phyloP scores from a whole-genome alignment of 257 asterid species.

The Galeopsis tetrahit region DNA sequence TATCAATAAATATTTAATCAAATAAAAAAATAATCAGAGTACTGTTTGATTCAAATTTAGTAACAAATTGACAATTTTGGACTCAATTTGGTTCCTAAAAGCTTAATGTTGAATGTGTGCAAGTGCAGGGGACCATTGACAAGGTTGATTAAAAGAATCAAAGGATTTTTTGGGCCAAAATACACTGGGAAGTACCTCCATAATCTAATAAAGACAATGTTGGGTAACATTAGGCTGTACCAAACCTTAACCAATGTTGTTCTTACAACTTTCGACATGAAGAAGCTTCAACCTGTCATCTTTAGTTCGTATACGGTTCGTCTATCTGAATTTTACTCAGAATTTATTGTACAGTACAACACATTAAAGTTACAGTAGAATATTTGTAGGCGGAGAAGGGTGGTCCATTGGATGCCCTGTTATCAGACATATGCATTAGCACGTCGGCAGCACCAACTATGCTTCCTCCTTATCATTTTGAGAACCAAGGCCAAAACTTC shows the following conservation, averaged over 20 bases:
- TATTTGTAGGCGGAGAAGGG: too few relatives aligned
- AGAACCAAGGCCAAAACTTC: constrained; percentile 47
- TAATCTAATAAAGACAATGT: constrained; percentile 23
- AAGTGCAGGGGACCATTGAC: constrained; percentile 41
- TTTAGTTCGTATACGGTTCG: constrained; percentile 48
- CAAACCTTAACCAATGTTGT: constrained; percentile 56
- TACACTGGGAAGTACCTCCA: constrained; percentile 53
- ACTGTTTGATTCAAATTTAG: too few relatives aligned
- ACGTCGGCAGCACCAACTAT: constrained; percentile 68
- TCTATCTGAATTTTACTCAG: too few relatives aligned
- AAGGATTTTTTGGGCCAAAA: constrained; percentile 45
- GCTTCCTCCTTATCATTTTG: constrained; percentile 60
- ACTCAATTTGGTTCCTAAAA: too few relatives aligned
- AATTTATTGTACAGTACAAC: too few relatives aligned
- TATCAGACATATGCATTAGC: constrained; percentile 61
- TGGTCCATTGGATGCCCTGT: background rate
- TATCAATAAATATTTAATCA: too few relatives aligned
- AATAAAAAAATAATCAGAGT: too few relatives aligned
- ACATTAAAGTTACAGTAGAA: too few relatives aligned
- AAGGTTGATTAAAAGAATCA: constrained; percentile 32
- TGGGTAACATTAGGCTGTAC: constrained; percentile 45
- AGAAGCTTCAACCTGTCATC: constrained; percentile 53
- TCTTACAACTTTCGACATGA: constrained; percentile 53
- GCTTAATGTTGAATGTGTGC: background rate
- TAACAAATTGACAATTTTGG: background rate